Conservation (phyloP, 176 grass and related monocot genomes). For the Carex parvula region DNA sequence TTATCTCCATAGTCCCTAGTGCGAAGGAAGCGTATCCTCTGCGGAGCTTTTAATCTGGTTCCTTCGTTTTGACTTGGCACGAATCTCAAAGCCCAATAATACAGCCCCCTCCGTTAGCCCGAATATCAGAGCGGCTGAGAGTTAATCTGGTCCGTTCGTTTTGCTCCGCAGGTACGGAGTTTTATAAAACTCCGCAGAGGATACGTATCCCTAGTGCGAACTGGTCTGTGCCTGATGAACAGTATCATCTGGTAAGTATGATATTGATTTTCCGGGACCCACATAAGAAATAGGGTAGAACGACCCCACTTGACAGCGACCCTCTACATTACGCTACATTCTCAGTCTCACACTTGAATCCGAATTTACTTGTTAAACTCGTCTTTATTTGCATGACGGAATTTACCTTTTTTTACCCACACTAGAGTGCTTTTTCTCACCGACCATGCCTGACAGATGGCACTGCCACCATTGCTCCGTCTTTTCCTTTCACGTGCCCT, state of each 20-base stretch:
- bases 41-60: no score
- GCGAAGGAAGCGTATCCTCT: no score
- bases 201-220: no score
- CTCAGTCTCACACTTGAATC: neutral
- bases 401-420: slow-evolving; percentile 21
- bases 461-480: neutral
- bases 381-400: neutral
- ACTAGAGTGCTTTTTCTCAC: neutral
- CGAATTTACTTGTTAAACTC: neutral
- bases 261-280: neutral
- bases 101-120: no score
- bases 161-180: no score
- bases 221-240: neutral
- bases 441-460: slow-evolving; percentile 11
- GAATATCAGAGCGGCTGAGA: no score
- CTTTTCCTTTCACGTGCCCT: slow-evolving; percentile 26
- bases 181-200: no score
- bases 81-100: no score
- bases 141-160: no score
- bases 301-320: neutral
- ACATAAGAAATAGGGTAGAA: no score
- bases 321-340: neutral
- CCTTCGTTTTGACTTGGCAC: no score
- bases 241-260: neutral
- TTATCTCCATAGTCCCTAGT: no score